These are phyloP conservation scores for Anthracocystis setariae DNA, from an alignment of 1,284 basidiomycete genomes.

Conservation along the genomic window DNA sequence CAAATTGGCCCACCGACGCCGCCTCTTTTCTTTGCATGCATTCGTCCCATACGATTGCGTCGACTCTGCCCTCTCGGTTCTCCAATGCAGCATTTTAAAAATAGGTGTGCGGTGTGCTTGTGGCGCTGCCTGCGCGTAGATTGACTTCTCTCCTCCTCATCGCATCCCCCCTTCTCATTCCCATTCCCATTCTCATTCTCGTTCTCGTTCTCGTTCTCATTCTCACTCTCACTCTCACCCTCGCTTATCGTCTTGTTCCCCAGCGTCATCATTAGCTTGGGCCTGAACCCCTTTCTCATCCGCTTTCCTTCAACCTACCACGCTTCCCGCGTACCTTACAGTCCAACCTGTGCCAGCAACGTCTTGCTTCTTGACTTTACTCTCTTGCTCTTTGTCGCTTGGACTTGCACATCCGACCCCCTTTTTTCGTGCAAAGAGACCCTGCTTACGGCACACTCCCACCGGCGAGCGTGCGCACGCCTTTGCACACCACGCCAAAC, in stretches of 20 bases:
- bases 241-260: conserved; percentile 4
- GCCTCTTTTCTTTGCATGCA: not conserved
- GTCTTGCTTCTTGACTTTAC: not conserved
- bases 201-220: not conserved
- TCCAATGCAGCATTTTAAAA: not conserved
- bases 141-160: too few relatives aligned
- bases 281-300: conserved; percentile 6
- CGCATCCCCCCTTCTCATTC: not conserved
- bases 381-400: not conserved
- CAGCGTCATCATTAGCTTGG: conserved; percentile 14
- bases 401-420: not conserved
- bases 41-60: not conserved
- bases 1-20: conserved; percentile 17
- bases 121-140: too few relatives aligned
- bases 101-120: too few relatives aligned
- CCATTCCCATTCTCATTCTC: not conserved
- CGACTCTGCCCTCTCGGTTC: not conserved
- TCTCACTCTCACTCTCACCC: not conserved
- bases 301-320: not conserved
- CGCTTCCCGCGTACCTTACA: not conserved
- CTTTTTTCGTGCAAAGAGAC: not conserved
- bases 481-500: not conserved
- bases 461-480: not conserved
- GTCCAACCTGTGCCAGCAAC: not conserved
- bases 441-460: not conserved